Evolutionary conservation across 495 filamentous ascomycete genomes (phyloP), one percentile per base, ranked within the genome.

Genomic region (Xylaria scruposa): DNA sequence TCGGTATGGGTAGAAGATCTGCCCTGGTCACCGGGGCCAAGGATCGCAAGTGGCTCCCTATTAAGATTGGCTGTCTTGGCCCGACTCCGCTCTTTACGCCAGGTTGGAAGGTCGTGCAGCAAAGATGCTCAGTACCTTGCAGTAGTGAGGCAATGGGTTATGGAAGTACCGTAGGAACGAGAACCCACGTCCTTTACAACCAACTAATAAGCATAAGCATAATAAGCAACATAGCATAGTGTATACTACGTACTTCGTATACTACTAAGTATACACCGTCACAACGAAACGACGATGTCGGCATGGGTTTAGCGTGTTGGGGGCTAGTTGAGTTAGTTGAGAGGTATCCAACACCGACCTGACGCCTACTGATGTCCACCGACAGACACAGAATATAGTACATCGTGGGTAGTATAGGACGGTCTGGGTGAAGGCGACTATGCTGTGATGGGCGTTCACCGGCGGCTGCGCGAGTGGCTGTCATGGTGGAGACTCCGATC

Each of bases 41-140:
- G 70, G 62, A 51, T 58, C 19, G 21, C 8, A 44, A 40, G 70
- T 71, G 70, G 70, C 40, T 42, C 53, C 24, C 12, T 31, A 56
- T 71, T 71, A 71, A 71, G 70, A 71, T 71, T 71, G 70, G 70
- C 46, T 42, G 38, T 71, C 60, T 71, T 71, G 69, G 47, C 46
- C 19, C 1, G 38, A n/a, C 19, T 24, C 46, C 49, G 47, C 61
- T 59, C 33, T 40, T 54, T 17, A 46, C 44, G 63, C 58, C 24
- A 51, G 58, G 67, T 38, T 62, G 68, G 61, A 36, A 70, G 60
- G 62, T 71, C 60, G 21, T 54, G 70, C 70, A 69, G 67, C 6
- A 61, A 61, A 33, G 67, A 69, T 24, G 67, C 53, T 5, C 70
- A 49, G 70, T 71, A 71, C 70, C 70, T 71, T 71, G 70, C 70